phyloP scores from a whole-genome alignment of 345 rosid genomes.

The Turritis glabra region DNA sequence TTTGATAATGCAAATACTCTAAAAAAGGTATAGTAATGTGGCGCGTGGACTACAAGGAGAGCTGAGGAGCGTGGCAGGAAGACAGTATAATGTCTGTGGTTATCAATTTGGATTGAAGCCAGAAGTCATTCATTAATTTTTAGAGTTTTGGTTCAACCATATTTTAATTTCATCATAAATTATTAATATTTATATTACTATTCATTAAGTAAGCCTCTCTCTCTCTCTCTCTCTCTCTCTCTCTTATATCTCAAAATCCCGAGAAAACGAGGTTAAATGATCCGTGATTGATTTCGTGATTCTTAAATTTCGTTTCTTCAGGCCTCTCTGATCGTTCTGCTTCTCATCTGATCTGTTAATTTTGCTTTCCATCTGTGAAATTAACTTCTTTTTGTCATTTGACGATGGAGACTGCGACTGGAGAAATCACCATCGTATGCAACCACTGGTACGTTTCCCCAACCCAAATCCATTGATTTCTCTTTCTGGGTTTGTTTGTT shows the following conservation, averaged over 20 bases:
- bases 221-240: slow-evolving; percentile 14
- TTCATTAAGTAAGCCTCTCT: background rate
- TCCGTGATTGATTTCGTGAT: slow-evolving; percentile 17
- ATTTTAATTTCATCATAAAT: background rate
- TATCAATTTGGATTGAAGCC: slow-evolving; percentile 2
- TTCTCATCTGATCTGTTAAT: slow-evolving; percentile 15
- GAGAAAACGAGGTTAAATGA: slow-evolving; percentile 29
- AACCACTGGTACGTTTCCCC: slow-evolving; percentile 67
- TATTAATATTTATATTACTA: background rate
- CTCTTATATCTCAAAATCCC: background rate
- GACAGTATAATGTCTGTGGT: slow-evolving; percentile 9
- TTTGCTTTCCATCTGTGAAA: background rate
- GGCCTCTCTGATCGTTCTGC: slow-evolving; percentile 19
- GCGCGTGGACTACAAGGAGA: slow-evolving; percentile 1
- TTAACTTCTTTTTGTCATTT: background rate
- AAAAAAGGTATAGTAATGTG: too few relatives aligned
- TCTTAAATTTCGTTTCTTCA: background rate
- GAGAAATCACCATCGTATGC: slow-evolving; percentile 68
- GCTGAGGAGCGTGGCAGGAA: background rate
- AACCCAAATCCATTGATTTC: background rate
- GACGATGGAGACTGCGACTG: slow-evolving; percentile 64
- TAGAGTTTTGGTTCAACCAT: slow-evolving; percentile 25
- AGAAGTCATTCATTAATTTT: slow-evolving; percentile 10
- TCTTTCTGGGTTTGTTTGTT: background rate
- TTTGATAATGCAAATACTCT: too few relatives aligned